Conservation (phyloP, 2,329 filamentous ascomycete species). For the Claviceps pazoutovae region DNA sequence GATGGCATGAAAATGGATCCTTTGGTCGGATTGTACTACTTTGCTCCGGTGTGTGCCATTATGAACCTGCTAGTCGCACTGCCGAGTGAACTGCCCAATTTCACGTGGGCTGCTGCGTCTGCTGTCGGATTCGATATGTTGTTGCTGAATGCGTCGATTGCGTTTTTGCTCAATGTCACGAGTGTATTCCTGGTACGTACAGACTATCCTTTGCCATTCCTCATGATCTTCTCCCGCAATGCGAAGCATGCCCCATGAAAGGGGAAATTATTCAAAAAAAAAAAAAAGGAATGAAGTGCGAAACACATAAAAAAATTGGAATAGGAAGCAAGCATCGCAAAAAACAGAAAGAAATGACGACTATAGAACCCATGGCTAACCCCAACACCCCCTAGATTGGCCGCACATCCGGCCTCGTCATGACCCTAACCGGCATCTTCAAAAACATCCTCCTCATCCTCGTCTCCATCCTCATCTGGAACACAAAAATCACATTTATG, state of each 20-base stretch:
- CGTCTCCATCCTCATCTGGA: slow-evolving; percentile 65
- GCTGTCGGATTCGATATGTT: slow-evolving; percentile 51
- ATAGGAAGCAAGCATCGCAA: background rate
- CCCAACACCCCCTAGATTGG: slow-evolving; percentile 48
- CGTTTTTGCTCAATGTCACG: slow-evolving; percentile 69
- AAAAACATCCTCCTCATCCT: slow-evolving; percentile 77
- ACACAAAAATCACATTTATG: slow-evolving; percentile 52
- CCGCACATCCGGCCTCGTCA: slow-evolving; percentile 73
- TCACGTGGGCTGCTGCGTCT: slow-evolving; percentile 53
- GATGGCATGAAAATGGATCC: slow-evolving; percentile 78
- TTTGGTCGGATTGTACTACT: slow-evolving; percentile 80
- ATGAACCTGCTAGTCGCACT: slow-evolving; percentile 65
- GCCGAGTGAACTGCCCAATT: slow-evolving; percentile 51
- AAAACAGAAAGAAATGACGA: background rate
- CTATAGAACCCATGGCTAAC: background rate
- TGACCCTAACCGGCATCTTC: slow-evolving; percentile 74
- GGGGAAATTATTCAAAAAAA: background rate
- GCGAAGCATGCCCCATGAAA: background rate
- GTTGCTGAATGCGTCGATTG: slow-evolving; percentile 60
- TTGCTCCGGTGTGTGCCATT: slow-evolving; percentile 67
- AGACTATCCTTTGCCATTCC: background rate
- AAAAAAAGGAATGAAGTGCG: background rate
- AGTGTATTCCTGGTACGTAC: slow-evolving; percentile 69
- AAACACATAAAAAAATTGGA: background rate
- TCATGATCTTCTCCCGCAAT: background rate